Percentiles rank a stretch among this genome's conserved stretches.
Evolutionary conservation across 2,329 filamentous ascomycete genomes (phyloP).

Genomic region (Aphanoascus verrucosus): DNA sequence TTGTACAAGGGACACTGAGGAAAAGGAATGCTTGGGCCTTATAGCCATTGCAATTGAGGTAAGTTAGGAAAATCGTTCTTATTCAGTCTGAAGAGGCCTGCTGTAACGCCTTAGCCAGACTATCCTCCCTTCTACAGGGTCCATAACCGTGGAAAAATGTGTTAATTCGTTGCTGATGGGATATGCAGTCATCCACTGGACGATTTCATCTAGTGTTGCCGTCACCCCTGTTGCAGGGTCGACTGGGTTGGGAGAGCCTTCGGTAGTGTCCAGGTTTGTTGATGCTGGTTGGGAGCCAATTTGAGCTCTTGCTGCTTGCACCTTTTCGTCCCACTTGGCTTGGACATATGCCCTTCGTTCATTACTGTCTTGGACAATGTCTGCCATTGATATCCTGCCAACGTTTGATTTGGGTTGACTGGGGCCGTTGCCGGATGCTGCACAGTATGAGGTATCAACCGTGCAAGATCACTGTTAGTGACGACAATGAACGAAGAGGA

Average conservation of each 20-base stretch:
- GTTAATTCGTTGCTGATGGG: slow-evolving; percentile 49
- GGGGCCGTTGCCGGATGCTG: slow-evolving; percentile 16
- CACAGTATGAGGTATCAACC: slow-evolving; percentile 14
- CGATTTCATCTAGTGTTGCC: slow-evolving; percentile 29
- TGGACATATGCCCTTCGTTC: slow-evolving; percentile 29
- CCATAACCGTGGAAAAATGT: slow-evolving; percentile 50
- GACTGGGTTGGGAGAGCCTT: background rate
- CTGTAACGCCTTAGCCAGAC: slow-evolving; percentile 34
- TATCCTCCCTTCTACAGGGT: slow-evolving; percentile 41
- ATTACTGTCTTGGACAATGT: slow-evolving; percentile 27
- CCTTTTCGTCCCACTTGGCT: slow-evolving; percentile 30
- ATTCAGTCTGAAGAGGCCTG: background rate
- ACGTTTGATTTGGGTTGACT: slow-evolving; percentile 17
- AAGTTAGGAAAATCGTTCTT: too few relatives aligned
- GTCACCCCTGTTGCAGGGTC: slow-evolving; percentile 15
- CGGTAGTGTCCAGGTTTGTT: background rate
- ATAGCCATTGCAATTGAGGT: too few relatives aligned
- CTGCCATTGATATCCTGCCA: slow-evolving; percentile 18
- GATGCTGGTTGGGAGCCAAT: background rate
- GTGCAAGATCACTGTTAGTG: slow-evolving; percentile 46
- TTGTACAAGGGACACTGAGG: too few relatives aligned
- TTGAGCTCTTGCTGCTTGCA: slow-evolving; percentile 13
- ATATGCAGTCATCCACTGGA: slow-evolving; percentile 41
- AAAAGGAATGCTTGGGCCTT: too few relatives aligned
- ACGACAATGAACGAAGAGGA: slow-evolving; percentile 44